Evolutionary conservation across 208 protist genomes (phyloP).

Genomic region (Lotmaria passim): DNA sequence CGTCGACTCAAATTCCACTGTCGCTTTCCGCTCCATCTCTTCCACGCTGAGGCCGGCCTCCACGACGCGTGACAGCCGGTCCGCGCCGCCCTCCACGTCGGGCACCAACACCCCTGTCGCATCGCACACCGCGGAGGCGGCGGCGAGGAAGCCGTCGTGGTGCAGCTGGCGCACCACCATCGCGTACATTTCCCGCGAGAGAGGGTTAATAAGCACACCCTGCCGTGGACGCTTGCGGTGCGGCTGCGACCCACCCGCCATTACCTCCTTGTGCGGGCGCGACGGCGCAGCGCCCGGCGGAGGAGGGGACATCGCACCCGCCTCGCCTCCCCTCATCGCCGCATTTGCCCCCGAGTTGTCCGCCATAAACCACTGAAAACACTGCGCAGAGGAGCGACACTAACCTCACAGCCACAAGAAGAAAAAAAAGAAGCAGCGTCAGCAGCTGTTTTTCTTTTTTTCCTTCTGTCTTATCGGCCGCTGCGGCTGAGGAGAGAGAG

Average conservation of each 20-base stretch:
- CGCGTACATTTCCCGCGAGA: conserved; percentile 73
- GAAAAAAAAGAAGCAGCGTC: too few relatives aligned
- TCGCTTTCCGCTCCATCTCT: conserved; percentile 38
- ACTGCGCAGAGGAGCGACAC: not conserved
- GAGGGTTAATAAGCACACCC: conserved; percentile 48
- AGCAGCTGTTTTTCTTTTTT: too few relatives aligned
- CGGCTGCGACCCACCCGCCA: conserved; percentile 29
- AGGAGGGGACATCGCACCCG: not conserved
- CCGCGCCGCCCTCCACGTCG: conserved; percentile 48
- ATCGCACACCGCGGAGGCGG: conserved; percentile 75
- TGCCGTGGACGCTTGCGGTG: conserved; percentile 61
- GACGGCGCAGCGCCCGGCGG: not conserved
- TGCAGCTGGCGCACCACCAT: conserved; percentile 84
- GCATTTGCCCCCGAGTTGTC: not conserved
- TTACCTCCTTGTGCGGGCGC: conserved; percentile 31
- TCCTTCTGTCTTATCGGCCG: too few relatives aligned
- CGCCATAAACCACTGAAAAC: not conserved
- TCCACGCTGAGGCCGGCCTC: conserved; percentile 53
- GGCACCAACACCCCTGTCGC: conserved; percentile 70
- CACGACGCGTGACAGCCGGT: conserved; percentile 55
- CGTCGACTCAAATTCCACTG: conserved; percentile 39
- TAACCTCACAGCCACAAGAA: too few relatives aligned
- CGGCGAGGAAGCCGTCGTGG: conserved; percentile 78
- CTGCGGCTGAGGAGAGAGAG: too few relatives aligned
- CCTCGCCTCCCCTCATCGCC: not conserved